Base-by-base conservation (phyloP, 257 asterid genomes). In the Mitragyna speciosa region DNA sequence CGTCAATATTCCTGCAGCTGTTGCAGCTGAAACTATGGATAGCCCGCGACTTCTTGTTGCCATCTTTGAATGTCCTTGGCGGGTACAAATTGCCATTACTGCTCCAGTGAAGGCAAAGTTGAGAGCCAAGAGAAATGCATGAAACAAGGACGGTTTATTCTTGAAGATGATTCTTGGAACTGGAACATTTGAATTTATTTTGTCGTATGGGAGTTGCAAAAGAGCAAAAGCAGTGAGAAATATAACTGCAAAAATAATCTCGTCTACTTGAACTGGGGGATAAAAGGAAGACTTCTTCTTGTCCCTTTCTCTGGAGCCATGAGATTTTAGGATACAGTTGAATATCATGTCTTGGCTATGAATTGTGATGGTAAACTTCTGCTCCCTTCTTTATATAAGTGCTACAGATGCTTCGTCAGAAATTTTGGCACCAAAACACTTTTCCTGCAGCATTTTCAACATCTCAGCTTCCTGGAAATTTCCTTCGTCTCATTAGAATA, bases 101-200 rank as follows among this genome's bases (percentile, higher is more conserved):
- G 45, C 72, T 66, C 72, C 72, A 1, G 72, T 66, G 72, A 66
- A 66, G 22, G 72, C 47, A 30, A 66, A 66, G 47, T 66, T 66
- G 16, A 66, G 70, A 64, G 70, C 70, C 17, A 64, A 64, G 17
- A 64, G 41, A 64, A 64, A 64, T 12, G 70, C 70, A 28, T 64
- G 70, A 26, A 64, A 67, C 20, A 67, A 26, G 1, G 72, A 67
- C 8, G 72, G 48, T 17, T 67, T 67, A 31, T 12, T 26, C 72
- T 67, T 67, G 72, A 67, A 67, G 3, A 64, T 28, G 20, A 64
- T 16, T 16, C 39, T 64, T 28, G 70, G 70, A 64, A 73, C 70
- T 28, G 70, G 70, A 11, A 28, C 15, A 14, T 64, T 64, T 28
- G 70, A 64, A 64, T 52, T 64, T 10, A 64, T 30, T 2, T 66